A percentile compares a stretch with the other conserved stretches of the same genome.
Conservation (phyloP, 2,329 filamentous ascomycete species). For the Pseudocercospora crystallina region DNA sequence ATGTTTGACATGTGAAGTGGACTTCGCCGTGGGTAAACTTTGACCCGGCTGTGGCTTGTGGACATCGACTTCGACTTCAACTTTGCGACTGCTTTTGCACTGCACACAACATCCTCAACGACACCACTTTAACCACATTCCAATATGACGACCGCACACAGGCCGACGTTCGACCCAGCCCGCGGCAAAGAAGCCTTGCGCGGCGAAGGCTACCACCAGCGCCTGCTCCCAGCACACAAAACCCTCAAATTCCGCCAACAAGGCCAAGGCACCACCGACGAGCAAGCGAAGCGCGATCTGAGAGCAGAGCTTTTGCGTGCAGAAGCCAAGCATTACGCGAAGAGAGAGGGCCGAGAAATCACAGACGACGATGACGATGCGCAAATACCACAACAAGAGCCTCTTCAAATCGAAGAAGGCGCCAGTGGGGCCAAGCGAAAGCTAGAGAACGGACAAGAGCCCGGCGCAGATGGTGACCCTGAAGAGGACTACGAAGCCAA, state of each 20-base stretch:
- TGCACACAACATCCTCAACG: not conserved
- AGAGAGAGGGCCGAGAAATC: conserved; percentile 65
- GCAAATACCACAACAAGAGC: conserved; percentile 2
- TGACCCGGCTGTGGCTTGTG: not conserved
- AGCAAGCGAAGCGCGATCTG: conserved; percentile 71
- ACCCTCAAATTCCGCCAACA: conserved; percentile 84
- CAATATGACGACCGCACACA: conserved; percentile 59
- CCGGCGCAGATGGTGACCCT: conserved; percentile 50
- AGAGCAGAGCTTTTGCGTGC: conserved; percentile 86
- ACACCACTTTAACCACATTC: conserved; percentile 10
- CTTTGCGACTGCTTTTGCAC: not conserved
- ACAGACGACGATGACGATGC: conserved; percentile 39
- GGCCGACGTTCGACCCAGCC: conserved; percentile 95
- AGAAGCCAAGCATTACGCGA: conserved; percentile 83
- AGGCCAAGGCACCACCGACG: conserved; percentile 85
- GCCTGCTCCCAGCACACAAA: conserved; percentile 89
- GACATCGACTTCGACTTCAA: conserved; percentile 1
- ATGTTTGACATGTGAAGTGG: not conserved
- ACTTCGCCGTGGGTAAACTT: too few species aligned
- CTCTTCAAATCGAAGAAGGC: conserved; percentile 49
- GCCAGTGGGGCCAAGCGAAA: conserved; percentile 60
- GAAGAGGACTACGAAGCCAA: conserved; percentile 72
- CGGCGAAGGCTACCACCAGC: conserved; percentile 93
- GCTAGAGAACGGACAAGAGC: conserved; percentile 44
- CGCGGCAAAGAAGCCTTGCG: conserved; percentile 92